Base-by-base conservation (phyloP, 768 basidiomycete species). In the Auricularia sp. region DNA sequence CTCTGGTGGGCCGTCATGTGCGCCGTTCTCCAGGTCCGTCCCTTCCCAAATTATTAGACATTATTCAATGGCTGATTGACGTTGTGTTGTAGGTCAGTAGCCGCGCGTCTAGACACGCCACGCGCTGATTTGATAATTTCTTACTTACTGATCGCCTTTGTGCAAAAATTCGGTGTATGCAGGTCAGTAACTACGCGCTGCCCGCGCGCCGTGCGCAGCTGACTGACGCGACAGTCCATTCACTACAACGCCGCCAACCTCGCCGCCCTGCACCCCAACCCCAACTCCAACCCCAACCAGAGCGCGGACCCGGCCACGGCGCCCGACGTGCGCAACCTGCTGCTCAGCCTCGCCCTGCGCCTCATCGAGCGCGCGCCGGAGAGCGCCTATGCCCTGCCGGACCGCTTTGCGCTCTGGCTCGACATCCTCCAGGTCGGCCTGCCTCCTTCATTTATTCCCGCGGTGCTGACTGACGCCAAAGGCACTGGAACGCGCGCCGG, bases 1-100 rank as follows among this genome's bases (percentile, higher is more conserved):
- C 73, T 92, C 44, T 93, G 88, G 71, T 94, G 92, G 92, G 87
- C 82, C 67, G 82, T 89, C 42, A 88, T 90, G 70, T 84, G 89
- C 66, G 84, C 88, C 11, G 79, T 91, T 60, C 83, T 93, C 18
- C 92, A 94, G 82, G 90, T 88, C 35, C 59, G 65, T 66, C 35
- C 62, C 62, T 60, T 12, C 70, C 2, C 34, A 14, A 42, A 42
- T 4, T 42, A 42, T 29, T 29, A 29, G 29, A 29, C 29, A 29
- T 1, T 29, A 2, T 29, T 2, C 29, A 29, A 29, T 29, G 29
- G 29, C 29, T 29, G 1, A 29, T 29, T 29, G 29, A 29, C 29
- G 29, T 29, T 29, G 29, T 29, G 1, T 29, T 1, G 29, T 29
- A 29, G 29, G 29, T 29, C 29, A 29, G 29, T 29, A 29, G 29